phyloP scores from a whole-genome alignment of 139 green algal species.

The Monoraphidium neglectum region DNA sequence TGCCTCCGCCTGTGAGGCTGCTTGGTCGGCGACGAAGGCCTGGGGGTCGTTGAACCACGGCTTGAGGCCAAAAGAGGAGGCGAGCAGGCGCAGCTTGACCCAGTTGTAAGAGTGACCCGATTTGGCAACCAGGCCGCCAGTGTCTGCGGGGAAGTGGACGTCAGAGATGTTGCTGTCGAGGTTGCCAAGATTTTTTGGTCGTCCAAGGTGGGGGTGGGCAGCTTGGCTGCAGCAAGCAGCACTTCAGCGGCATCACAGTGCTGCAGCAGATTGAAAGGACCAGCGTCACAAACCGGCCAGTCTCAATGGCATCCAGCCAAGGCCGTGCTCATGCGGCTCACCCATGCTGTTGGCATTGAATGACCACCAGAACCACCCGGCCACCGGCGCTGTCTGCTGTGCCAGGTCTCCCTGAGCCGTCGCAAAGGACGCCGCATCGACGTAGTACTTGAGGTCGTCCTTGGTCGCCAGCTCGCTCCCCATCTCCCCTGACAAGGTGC shows the following conservation, averaged over 20 bases:
- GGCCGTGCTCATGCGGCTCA: not conserved
- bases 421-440: not conserved
- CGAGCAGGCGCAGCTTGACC: conserved; percentile 14
- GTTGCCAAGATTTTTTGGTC: too few relatives aligned
- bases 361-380: conserved; percentile 21
- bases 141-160: too few relatives aligned
- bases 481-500: conserved; percentile 32
- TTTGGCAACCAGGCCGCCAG: conserved; percentile 6
- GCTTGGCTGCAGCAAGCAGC: too few relatives aligned
- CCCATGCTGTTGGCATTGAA: conserved; percentile 18
- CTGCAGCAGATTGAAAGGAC: too few relatives aligned
- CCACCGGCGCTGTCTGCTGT: not conserved
- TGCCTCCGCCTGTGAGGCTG: conserved; percentile 12
- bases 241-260: too few relatives aligned
- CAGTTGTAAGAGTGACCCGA: conserved; percentile 1
- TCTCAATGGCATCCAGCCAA: not conserved
- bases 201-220: too few relatives aligned
- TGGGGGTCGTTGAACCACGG: conserved; percentile 22
- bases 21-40: not conserved
- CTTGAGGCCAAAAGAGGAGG: not conserved
- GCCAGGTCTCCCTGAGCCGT: not conserved
- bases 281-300: not conserved
- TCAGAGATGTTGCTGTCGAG: too few relatives aligned
- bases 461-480: conserved; percentile 3
- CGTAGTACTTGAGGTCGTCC: conserved; percentile 11